These are phyloP conservation scores for Aphanomyces invadans DNA, from an alignment of 352 stramenopile genomes.

Conservation along the genomic window DNA sequence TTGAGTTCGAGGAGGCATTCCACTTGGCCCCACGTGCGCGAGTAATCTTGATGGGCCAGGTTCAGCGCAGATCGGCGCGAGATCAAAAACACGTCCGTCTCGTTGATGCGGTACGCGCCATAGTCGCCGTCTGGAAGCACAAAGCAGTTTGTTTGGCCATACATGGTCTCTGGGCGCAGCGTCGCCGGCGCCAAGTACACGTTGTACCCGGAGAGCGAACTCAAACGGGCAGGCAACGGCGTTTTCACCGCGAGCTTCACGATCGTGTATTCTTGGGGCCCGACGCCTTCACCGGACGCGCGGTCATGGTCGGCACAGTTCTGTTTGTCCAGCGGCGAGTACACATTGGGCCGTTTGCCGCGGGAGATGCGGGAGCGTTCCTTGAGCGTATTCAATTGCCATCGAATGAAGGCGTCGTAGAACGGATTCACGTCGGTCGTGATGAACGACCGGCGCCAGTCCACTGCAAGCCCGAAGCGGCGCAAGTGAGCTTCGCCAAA, in stretches of 20 bases:
- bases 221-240: slow-evolving; percentile 68
- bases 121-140: slow-evolving; percentile 98
- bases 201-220: slow-evolving; percentile 72
- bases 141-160: slow-evolving; percentile 99
- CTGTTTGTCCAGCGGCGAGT: slow-evolving; percentile 96
- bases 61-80: slow-evolving; percentile 89
- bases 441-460: slow-evolving; percentile 99
- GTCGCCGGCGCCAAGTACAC: slow-evolving; percentile 98
- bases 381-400: slow-evolving; percentile 98
- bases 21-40: slow-evolving; percentile 81
- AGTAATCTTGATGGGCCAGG: slow-evolving; percentile 93
- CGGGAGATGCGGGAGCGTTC: slow-evolving; percentile 82
- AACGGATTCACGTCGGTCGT: slow-evolving; percentile 99
- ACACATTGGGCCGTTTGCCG: slow-evolving; percentile 98
- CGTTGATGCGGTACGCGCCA: slow-evolving; percentile 94
- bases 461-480: slow-evolving; percentile 93
- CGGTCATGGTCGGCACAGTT: slow-evolving; percentile 99
- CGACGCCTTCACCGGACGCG: slow-evolving; percentile 96
- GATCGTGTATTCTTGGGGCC: slow-evolving; percentile 98
- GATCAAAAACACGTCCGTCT: slow-evolving; percentile 95
- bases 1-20: slow-evolving; percentile 88
- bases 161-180: slow-evolving; percentile 99
- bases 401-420: slow-evolving; percentile 99
- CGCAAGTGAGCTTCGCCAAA: slow-evolving; percentile 95
- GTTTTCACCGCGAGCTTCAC: slow-evolving; percentile 94